Evolutionary conservation across 2,329 filamentous ascomycete genomes (phyloP).

Genomic region (Chaetomiaceae sp.): DNA sequence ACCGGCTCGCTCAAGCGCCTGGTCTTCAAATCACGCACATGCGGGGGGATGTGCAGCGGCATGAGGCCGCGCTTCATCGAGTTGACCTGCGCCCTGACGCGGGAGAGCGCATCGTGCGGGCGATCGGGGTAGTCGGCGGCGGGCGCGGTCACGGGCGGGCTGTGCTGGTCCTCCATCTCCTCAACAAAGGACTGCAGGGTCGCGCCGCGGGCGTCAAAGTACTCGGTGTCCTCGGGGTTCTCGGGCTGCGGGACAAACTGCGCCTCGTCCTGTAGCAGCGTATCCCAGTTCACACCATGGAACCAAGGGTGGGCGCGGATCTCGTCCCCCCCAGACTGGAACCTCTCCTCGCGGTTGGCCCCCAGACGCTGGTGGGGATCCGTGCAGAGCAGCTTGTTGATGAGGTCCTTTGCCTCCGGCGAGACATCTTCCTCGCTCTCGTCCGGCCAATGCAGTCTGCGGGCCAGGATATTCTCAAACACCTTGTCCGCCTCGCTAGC

Average conservation of each 20-base stretch:
- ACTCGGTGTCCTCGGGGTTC: slow-evolving; percentile 95
- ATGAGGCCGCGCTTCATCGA: slow-evolving; percentile 86
- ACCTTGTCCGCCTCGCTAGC: slow-evolving; percentile 84
- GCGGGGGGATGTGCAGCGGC: slow-evolving; percentile 91
- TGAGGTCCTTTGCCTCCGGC: slow-evolving; percentile 83
- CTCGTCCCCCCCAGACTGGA: slow-evolving; percentile 76
- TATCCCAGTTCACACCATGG: slow-evolving; percentile 78
- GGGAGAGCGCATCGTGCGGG: slow-evolving; percentile 88
- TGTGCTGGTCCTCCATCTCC: slow-evolving; percentile 83
- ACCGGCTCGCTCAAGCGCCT: slow-evolving; percentile 87
- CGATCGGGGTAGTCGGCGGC: slow-evolving; percentile 76
- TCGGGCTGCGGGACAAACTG: slow-evolving; percentile 90
- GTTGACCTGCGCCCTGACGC: slow-evolving; percentile 80
- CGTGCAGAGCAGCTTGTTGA: slow-evolving; percentile 83
- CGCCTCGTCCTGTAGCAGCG: slow-evolving; percentile 86
- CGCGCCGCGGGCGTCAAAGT: slow-evolving; percentile 88
- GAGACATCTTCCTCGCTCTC: slow-evolving; percentile 75
- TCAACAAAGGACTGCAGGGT: slow-evolving; percentile 88
- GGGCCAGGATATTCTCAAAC: slow-evolving; percentile 90
- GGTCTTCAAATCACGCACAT: slow-evolving; percentile 85
- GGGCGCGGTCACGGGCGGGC: slow-evolving; percentile 63
- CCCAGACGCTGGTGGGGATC: slow-evolving; percentile 78
- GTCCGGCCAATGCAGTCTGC: slow-evolving; percentile 88
- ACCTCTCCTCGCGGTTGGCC: slow-evolving; percentile 78
- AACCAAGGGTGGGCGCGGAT: slow-evolving; percentile 91